Evolutionary conservation across 768 basidiomycete genomes (phyloP).

Genomic region (Cubamyces lactineus): DNA sequence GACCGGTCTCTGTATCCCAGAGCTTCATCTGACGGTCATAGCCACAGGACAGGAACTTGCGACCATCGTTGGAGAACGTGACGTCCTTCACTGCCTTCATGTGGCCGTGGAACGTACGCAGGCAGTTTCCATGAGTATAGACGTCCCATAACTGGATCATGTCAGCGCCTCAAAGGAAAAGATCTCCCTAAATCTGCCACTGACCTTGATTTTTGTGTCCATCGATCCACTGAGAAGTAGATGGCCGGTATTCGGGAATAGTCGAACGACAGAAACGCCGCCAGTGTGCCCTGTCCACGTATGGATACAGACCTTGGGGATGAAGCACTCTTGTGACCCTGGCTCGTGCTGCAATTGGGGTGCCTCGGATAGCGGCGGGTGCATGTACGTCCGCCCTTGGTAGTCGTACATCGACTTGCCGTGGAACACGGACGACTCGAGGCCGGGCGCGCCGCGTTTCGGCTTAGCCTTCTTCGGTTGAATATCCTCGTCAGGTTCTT

Average conservation of each 20-base stretch:
- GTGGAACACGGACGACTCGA: constrained; percentile 95
- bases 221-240: constrained; percentile 92
- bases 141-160: constrained; percentile 92
- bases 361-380: constrained; percentile 86
- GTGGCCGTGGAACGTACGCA: constrained; percentile 97
- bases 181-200: constrained; percentile 23
- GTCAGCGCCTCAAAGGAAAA: constrained; percentile 11
- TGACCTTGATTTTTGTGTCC: constrained; percentile 98
- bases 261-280: constrained; percentile 90
- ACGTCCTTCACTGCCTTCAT: constrained; percentile 96
- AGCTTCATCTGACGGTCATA: constrained; percentile 98
- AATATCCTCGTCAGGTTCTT: constrained; percentile 58
- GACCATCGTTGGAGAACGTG: constrained; percentile 92
- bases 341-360: constrained; percentile 79
- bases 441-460: constrained; percentile 77
- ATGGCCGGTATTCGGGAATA: constrained; percentile 93
- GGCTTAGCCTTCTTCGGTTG: constrained; percentile 75
- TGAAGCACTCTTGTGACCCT: constrained; percentile 88
- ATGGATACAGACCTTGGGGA: constrained; percentile 94
- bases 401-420: constrained; percentile 97
- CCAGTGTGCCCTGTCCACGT: constrained; percentile 99
- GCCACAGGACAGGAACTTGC: constrained; percentile 85
- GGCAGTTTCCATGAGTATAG: constrained; percentile 94
- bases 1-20: constrained; percentile 99
- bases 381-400: constrained; percentile 98